phyloP scores from a whole-genome alignment of 305 asterid species.

The Fraxinus ornus region DNA sequence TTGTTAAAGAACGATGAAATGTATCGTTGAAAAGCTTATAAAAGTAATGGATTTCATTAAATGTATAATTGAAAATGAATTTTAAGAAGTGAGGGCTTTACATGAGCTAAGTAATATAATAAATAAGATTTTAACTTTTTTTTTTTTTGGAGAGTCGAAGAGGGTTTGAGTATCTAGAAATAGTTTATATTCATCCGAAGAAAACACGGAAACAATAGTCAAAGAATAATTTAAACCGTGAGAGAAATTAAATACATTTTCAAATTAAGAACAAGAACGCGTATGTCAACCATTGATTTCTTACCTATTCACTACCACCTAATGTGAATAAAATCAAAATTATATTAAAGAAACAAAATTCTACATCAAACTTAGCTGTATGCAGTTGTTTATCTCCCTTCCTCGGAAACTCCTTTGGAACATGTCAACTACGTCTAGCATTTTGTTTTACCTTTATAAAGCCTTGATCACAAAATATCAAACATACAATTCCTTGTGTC shows the following conservation, averaged over 20 bases:
- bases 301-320: background rate
- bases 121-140: no score
- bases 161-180: no score
- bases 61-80: no score
- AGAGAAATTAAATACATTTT: background rate
- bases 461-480: conserved; percentile 1
- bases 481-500: background rate
- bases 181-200: background rate
- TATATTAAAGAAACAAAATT: background rate
- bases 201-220: background rate
- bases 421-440: conserved; percentile 26
- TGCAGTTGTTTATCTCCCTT: background rate
- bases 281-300: conserved; percentile 21
- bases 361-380: background rate
- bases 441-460: conserved; percentile 14
- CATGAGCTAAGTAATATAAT: no score
- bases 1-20: no score
- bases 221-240: background rate
- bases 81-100: no score
- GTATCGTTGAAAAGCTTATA: no score
- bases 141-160: no score
- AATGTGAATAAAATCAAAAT: background rate
- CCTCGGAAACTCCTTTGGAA: background rate
- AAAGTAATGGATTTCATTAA: no score
- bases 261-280: background rate